Conservation (phyloP, 2,329 filamentous ascomycete species). For the Podosphaera xanthii region DNA sequence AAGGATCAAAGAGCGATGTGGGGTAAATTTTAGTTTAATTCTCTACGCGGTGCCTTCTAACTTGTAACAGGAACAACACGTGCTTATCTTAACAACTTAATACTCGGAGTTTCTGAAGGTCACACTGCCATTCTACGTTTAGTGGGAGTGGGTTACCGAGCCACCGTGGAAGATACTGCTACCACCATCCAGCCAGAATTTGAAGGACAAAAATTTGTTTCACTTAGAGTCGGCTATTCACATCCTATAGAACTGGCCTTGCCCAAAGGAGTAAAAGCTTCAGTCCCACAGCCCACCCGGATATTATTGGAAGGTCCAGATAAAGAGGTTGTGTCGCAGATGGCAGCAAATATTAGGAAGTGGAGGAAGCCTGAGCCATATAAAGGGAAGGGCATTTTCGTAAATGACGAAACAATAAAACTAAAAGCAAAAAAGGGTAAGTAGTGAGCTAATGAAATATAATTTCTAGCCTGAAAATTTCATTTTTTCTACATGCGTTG, state of each 20-base stretch:
- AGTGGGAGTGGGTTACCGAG: slow-evolving; percentile 88
- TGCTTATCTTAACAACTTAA: slow-evolving; percentile 72
- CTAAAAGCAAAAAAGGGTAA: slow-evolving; percentile 96
- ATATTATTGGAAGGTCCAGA: slow-evolving; percentile 76
- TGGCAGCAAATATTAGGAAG: slow-evolving; percentile 66
- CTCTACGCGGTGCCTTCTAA: slow-evolving; percentile 1
- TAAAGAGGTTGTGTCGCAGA: slow-evolving; percentile 69
- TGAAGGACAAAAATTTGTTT: slow-evolving; percentile 69
- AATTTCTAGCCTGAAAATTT: not conserved
- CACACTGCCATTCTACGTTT: slow-evolving; percentile 83
- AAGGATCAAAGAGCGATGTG: slow-evolving; percentile 84
- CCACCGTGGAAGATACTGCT: slow-evolving; percentile 57
- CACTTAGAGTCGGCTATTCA: slow-evolving; percentile 86
- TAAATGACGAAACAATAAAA: slow-evolving; percentile 94
- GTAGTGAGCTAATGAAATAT: slow-evolving; percentile 23
- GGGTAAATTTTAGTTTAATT: slow-evolving; percentile 31
- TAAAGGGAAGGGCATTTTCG: slow-evolving; percentile 97
- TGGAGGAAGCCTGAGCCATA: slow-evolving; percentile 93
- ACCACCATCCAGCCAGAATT: slow-evolving; percentile 43
- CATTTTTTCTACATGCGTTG: not conserved
- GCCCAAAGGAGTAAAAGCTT: slow-evolving; percentile 63
- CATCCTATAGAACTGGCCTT: slow-evolving; percentile 83
- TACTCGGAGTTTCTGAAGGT: slow-evolving; percentile 86
- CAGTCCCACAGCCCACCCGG: slow-evolving; percentile 71
- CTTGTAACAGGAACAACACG: slow-evolving; percentile 51